Conservation (phyloP, 805 yeast genomes). For the Danielozyma ontarioensis region DNA sequence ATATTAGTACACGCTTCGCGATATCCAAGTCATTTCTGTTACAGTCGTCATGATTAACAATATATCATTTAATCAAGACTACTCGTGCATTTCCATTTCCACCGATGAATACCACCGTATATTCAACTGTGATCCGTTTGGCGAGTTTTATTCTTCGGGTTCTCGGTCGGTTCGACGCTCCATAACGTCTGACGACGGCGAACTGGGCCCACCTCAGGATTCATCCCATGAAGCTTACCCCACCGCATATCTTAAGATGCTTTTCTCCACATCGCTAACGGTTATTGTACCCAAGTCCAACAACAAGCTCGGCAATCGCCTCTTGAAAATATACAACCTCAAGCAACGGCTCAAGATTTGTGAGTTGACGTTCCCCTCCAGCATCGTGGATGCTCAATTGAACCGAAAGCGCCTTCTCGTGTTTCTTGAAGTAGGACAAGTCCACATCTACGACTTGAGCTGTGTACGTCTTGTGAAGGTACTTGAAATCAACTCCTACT, state of each 20-base stretch:
- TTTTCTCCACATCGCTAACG: slow-evolving; percentile 38
- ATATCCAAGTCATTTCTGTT: no score
- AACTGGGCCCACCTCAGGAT: background rate
- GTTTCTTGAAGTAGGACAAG: slow-evolving; percentile 66
- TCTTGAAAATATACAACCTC: slow-evolving; percentile 33
- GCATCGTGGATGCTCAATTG: slow-evolving; percentile 65
- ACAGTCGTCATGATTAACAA: slow-evolving; percentile 28
- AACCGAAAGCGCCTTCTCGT: slow-evolving; percentile 81
- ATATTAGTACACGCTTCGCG: slow-evolving; percentile 1
- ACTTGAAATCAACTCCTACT: slow-evolving; percentile 20
- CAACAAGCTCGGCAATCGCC: slow-evolving; percentile 19
- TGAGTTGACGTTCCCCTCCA: slow-evolving; percentile 80
- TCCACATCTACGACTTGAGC: slow-evolving; percentile 83
- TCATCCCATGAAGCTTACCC: no score
- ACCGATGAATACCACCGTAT: slow-evolving; percentile 29
- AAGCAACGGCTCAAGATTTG: slow-evolving; percentile 56
- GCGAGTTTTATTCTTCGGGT: slow-evolving; percentile 32
- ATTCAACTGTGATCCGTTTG: slow-evolving; percentile 43
- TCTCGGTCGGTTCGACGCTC: slow-evolving; percentile 1
- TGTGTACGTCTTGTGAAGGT: slow-evolving; percentile 71
- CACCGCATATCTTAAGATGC: slow-evolving; percentile 30
- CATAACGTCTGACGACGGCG: background rate
- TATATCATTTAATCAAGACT: slow-evolving; percentile 39
- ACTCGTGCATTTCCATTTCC: slow-evolving; percentile 33
- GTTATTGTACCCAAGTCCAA: slow-evolving; percentile 31